A percentile compares a stretch with the other conserved stretches of the same genome.
phyloP scores from a whole-genome alignment of 495 filamentous ascomycete genomes.

The Penicillium alfredii region DNA sequence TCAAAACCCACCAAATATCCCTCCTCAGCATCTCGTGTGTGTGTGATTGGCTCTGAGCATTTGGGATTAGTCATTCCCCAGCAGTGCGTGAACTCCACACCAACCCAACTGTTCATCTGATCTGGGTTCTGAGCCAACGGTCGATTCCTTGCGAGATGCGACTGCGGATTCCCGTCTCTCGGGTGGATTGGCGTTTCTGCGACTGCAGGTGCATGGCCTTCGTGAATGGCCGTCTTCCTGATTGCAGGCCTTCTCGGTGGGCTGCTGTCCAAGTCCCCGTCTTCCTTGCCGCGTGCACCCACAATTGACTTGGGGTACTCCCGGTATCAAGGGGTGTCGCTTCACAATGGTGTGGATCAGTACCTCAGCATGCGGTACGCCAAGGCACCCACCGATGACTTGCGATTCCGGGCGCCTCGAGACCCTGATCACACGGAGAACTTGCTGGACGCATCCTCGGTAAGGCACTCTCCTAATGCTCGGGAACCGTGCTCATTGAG shows the following conservation, averaged over 20 bases:
- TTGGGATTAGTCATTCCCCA: too few relatives aligned
- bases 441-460: constrained; percentile 36
- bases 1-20: too few relatives aligned
- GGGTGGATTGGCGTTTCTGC: too few relatives aligned
- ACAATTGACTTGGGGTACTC: constrained; percentile 36
- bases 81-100: too few relatives aligned
- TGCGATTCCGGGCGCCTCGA: constrained; percentile 50
- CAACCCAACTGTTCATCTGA: too few relatives aligned
- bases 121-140: too few relatives aligned
- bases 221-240: constrained; percentile 4
- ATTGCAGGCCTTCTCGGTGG: constrained; percentile 6
- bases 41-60: too few relatives aligned
- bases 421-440: constrained; percentile 34
- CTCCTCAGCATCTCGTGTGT: too few relatives aligned
- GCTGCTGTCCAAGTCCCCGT: constrained; percentile 4
- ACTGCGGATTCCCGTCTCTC: too few relatives aligned
- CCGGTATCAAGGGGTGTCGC: constrained; percentile 28
- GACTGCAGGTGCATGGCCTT: too few relatives aligned
- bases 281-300: neutral
- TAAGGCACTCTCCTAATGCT: constrained; percentile 2
- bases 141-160: too few relatives aligned
- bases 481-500: constrained; percentile 1
- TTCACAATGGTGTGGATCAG: constrained; percentile 43
- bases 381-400: constrained; percentile 44
- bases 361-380: constrained; percentile 60